Base-by-base conservation (phyloP, 768 basidiomycete species). In the Agaricus subrufescens region DNA sequence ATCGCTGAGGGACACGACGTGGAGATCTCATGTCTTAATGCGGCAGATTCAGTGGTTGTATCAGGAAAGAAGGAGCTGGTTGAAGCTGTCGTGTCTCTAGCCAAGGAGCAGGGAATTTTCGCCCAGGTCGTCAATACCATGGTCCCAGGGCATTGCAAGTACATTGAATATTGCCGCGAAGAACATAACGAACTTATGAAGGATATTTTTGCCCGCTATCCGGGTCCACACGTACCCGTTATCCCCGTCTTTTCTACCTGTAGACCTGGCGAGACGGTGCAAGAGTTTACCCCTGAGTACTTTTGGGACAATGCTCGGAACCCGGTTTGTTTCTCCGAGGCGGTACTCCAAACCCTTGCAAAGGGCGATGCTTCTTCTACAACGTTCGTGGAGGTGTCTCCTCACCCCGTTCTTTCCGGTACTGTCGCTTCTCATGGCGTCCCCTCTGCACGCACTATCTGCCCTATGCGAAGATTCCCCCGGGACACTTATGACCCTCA, bases 21-120 rank as follows among this genome's bases (percentile, higher is more conserved):
- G 29, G 73, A 75, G n/a, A 62, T 80, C 27, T 76, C 67, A 0
- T 76, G 75, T 58, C 74, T 68, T 65, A 80, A 80, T 53, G 56
- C 71, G 6, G 66, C 67, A 1, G 58, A 66, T 8, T 71, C 76
- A 7, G 63, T 78, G 23, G 66, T 73, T 1, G 52, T 79, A 27
- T 64, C 78, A 4, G 78, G 78, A 1, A 56, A 60, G 6, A 58
- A 60, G 29, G 37, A 34, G 1, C 46, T 62, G n/a, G 52, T 73
- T 25, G 71, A 75, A 15, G 55, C 56, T 7, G 66, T 69, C 0
- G 66, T 78, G 0, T 58, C 56, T 15, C 44, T 65, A 9, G 72
- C 73, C 2, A 49, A 61, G 26, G 48, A 54, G 8, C 57, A 53
- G 15, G 70, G 70, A 0, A 58, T 74, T 19, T 67, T 73, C 51